Base-by-base conservation (phyloP, 495 filamentous ascomycete genomes). In the Annulohypoxylon moriforme region DNA sequence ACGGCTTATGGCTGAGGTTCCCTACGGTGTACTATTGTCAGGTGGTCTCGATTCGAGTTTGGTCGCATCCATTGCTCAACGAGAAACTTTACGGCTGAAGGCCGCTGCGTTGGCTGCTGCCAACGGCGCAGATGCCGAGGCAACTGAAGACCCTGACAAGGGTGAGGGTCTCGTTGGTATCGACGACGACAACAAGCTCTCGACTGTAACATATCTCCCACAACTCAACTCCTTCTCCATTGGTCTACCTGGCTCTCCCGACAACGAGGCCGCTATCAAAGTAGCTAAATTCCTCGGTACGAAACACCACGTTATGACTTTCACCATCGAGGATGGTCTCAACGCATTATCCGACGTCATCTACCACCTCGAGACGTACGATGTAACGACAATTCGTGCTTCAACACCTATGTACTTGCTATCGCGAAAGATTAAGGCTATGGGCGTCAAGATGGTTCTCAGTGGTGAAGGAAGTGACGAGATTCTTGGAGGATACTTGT, bases 381-480 rank as follows among this genome's bases (percentile, higher is more conserved):
- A 99, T 81, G 96, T 99, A 14, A 99, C 96, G 61, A 99, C 96
- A 14, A 97, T 99, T 79, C 93, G 96, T 81, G 96, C 96, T 42
- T 98, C 96, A 18, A 99, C 96, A 5, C 96, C 96, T 62, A 99
- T 99, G 96, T 99, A 97, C 84, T 86, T 99, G 57, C 89, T 99
- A 13, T 93, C 92, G 70, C 91, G 96, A 75, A 99, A 98, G 84
- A 98, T 99, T 85, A 99, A 99, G 86, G 96, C 94, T 16, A 91
- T 97, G 87, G 96, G 96, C 68, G 93, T 99, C 62, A 99, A 99
- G 88, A 99, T 99, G 96, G 96, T 99, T 64, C 87, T 99, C 44
- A 94, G 91, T 77, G 96, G 96, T 61, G 96, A 99, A 84, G 96
- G 96, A 65, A 93, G 90, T 76, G 96, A 99, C 80, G 96, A 99